Evolutionary conservation across 495 filamentous ascomycete genomes (phyloP).

Genomic region (Aspergillus saccharolyticus): DNA sequence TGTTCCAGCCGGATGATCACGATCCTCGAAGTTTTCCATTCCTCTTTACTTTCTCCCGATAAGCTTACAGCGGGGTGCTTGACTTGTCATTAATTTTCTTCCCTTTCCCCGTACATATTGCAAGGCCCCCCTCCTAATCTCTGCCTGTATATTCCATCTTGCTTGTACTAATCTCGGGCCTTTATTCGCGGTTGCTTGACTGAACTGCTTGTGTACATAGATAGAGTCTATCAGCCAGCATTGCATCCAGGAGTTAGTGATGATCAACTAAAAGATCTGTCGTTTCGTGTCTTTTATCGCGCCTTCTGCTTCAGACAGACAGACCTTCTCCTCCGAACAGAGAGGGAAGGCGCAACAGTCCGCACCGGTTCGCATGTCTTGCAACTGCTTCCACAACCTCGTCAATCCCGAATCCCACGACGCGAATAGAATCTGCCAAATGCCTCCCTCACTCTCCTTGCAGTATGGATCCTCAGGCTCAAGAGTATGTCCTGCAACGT

Average conservation of each 20-base stretch:
- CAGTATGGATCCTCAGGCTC: neutral
- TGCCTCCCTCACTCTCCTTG: neutral
- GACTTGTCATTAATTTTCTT: slow-evolving; percentile 11
- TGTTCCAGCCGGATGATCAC: slow-evolving; percentile 42
- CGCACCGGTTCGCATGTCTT: neutral
- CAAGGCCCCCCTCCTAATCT: slow-evolving; percentile 17
- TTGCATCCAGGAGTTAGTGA: slow-evolving; percentile 3
- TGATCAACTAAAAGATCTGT: no score
- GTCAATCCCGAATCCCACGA: no score
- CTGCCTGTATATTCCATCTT: slow-evolving; percentile 1
- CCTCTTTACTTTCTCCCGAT: neutral
- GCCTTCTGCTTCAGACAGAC: slow-evolving; percentile 6
- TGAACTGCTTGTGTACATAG: slow-evolving; percentile 10
- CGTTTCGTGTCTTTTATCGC: no score
- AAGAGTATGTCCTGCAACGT: neutral
- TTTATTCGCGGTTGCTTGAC: slow-evolving; percentile 11
- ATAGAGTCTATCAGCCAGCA: slow-evolving; percentile 6
- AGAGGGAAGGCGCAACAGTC: neutral
- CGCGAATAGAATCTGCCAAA: neutral
- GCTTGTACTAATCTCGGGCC: slow-evolving; percentile 3
- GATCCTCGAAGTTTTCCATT: slow-evolving; percentile 9
- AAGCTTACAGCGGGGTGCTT: slow-evolving; percentile 8
- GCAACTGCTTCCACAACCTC: neutral
- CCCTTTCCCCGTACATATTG: slow-evolving; percentile 21
- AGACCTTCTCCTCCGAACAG: neutral